A percentile compares a stretch with the other conserved stretches of the same genome.
Conservation (phyloP, 106 monocot genomes). For the Posidonia australis region DNA sequence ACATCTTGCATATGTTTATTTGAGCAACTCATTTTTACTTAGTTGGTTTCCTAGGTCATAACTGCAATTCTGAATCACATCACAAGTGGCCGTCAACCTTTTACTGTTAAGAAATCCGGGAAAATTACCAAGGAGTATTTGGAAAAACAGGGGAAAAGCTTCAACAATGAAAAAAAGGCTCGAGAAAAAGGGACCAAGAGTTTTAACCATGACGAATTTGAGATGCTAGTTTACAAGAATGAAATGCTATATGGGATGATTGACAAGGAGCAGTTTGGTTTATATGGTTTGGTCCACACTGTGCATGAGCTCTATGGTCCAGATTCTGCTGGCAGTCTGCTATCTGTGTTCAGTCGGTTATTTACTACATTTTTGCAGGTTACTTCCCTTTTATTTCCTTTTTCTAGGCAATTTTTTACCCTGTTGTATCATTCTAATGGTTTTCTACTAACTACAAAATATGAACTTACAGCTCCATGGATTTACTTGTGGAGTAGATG, state of each 20-base stretch:
- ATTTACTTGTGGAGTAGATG: conserved; percentile 97
- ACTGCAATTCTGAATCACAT: conserved; percentile 60
- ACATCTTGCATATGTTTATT: too few relatives aligned
- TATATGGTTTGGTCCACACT: conserved; percentile 84
- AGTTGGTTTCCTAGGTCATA: conserved; percentile 43
- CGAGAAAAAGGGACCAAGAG: neutral
- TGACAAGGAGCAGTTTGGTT: conserved; percentile 94
- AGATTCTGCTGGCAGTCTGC: conserved; percentile 61
- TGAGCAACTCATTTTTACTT: neutral
- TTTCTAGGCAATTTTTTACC: neutral
- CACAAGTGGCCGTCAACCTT: conserved; percentile 56
- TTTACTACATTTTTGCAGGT: conserved; percentile 93
- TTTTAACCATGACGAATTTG: conserved; percentile 30
- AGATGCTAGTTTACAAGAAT: conserved; percentile 52
- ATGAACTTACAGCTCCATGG: conserved; percentile 65
- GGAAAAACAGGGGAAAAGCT: conserved; percentile 20
- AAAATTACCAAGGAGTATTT: conserved; percentile 71
- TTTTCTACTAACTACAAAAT: neutral
- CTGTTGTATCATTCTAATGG: neutral
- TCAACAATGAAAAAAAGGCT: conserved; percentile 5
- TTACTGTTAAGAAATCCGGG: conserved; percentile 54
- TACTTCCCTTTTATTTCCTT: conserved; percentile 5
- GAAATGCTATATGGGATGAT: conserved; percentile 88
- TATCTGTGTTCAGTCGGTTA: conserved; percentile 77
- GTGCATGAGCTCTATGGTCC: conserved; percentile 93